Evolutionary conservation across 2,329 filamentous ascomycete genomes (phyloP).

Genomic region (Colletotrichum acutatum): DNA sequence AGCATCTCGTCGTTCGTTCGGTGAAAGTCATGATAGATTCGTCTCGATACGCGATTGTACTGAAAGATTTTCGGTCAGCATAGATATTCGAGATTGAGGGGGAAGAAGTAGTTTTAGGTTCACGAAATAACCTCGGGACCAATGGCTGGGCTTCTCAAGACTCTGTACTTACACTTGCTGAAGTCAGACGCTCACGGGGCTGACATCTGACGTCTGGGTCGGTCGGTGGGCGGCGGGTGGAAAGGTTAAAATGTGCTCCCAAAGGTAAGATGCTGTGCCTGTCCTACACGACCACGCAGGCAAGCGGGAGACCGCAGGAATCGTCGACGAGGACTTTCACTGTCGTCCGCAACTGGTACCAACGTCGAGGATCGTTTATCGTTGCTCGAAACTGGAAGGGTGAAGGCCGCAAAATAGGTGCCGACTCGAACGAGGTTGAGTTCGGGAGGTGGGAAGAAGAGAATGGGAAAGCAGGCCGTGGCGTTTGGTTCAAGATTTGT

Average conservation of each 20-base stretch:
- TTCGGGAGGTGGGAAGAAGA: background rate
- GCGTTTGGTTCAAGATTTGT: slow-evolving; percentile 28
- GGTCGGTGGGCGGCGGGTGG: slow-evolving; percentile 14
- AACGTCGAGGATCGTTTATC: background rate
- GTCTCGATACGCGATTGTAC: slow-evolving; percentile 3
- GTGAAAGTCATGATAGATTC: slow-evolving; percentile 38
- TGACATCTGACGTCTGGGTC: slow-evolving; percentile 31
- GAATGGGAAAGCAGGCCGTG: slow-evolving; percentile 13
- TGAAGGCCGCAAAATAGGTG: background rate
- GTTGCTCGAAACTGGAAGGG: background rate
- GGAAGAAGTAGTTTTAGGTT: background rate
- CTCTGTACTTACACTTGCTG: slow-evolving; percentile 21
- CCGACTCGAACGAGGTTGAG: slow-evolving; percentile 9
- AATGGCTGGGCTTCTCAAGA: background rate
- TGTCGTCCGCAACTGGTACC: background rate
- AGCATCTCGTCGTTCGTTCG: slow-evolving; percentile 36
- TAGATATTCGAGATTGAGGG: background rate
- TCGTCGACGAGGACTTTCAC: slow-evolving; percentile 3
- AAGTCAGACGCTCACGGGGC: slow-evolving; percentile 21
- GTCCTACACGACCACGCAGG: slow-evolving; percentile 23
- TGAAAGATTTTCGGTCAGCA: slow-evolving; percentile 14
- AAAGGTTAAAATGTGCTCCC: slow-evolving; percentile 24
- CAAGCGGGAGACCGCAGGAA: slow-evolving; percentile 7
- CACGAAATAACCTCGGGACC: background rate
- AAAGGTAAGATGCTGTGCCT: slow-evolving; percentile 11